phyloP scores from a whole-genome alignment of 2,329 filamentous ascomycete genomes.

The Metarhizium rileyi region DNA sequence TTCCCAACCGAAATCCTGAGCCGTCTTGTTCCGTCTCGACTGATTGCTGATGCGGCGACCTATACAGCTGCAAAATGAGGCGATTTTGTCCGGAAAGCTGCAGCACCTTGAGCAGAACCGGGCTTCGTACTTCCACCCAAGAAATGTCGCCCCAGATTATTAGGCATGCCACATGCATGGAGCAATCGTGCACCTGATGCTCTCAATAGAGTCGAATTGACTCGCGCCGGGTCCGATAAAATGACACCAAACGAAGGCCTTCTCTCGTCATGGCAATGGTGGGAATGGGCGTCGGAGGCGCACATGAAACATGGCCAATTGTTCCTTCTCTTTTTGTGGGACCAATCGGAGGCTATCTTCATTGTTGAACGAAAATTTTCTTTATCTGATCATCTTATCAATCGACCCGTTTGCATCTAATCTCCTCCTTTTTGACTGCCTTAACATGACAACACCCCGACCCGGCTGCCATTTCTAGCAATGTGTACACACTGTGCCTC shows the following conservation, averaged over 20 bases:
- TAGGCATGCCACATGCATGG: neutral
- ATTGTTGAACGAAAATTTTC: neutral
- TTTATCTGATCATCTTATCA: constrained; percentile 11
- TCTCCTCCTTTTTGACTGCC: neutral
- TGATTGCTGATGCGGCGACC: neutral
- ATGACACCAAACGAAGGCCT: neutral
- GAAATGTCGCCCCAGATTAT: no score
- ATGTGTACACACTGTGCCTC: neutral
- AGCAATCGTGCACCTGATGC: neutral
- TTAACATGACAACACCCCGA: neutral
- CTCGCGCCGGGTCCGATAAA: neutral
- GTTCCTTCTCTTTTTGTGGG: neutral
- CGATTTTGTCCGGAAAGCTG: no score
- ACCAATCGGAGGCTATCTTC: neutral
- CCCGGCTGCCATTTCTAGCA: neutral
- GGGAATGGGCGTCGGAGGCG: neutral
- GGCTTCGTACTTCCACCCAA: no score
- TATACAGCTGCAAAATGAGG: neutral
- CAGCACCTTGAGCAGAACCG: no score
- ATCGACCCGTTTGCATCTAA: constrained; percentile 1
- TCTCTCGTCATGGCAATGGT: neutral
- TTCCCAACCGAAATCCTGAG: neutral
- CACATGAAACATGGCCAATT: neutral
- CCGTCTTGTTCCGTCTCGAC: neutral
- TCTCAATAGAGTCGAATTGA: neutral